A percentile compares a stretch with the other conserved stretches of the same genome.
Evolutionary conservation across 106 monocot species (phyloP).

Genomic region (Dactylorhiza incarnata): DNA sequence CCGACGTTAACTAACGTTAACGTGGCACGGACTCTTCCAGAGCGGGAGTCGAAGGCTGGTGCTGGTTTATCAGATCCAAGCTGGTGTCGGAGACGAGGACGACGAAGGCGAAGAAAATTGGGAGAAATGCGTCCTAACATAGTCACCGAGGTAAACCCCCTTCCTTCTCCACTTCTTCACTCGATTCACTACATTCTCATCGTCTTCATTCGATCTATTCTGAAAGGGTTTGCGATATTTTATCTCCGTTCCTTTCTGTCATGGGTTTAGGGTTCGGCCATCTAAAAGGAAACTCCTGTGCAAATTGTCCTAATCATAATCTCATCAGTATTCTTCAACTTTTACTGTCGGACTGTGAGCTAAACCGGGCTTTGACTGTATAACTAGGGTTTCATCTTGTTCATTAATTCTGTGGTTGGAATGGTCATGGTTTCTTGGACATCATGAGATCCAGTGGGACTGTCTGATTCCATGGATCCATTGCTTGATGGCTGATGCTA

Average conservation of each 20-base stretch:
- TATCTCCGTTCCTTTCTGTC: not conserved
- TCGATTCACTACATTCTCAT: not conserved
- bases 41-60: not conserved
- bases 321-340: not conserved
- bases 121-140: slow-evolving; percentile 9
- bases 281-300: not conserved
- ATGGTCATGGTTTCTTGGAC: not conserved
- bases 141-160: slow-evolving; percentile 5
- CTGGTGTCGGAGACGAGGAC: not conserved
- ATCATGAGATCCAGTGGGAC: not conserved
- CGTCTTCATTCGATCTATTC: not conserved
- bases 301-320: not conserved
- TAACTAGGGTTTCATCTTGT: not conserved
- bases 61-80: not conserved
- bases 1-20: not conserved
- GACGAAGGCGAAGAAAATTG: not conserved
- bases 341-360: not conserved
- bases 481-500: no score
- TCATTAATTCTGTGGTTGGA: not conserved
- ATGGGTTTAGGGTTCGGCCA: not conserved
- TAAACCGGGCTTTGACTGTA: not conserved
- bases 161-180: not conserved
- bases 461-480: not conserved
- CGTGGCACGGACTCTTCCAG: not conserved
- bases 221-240: not conserved